Evolutionary conservation across 805 yeast species (phyloP).

Genomic region (Saccharomycopsis sp.): DNA sequence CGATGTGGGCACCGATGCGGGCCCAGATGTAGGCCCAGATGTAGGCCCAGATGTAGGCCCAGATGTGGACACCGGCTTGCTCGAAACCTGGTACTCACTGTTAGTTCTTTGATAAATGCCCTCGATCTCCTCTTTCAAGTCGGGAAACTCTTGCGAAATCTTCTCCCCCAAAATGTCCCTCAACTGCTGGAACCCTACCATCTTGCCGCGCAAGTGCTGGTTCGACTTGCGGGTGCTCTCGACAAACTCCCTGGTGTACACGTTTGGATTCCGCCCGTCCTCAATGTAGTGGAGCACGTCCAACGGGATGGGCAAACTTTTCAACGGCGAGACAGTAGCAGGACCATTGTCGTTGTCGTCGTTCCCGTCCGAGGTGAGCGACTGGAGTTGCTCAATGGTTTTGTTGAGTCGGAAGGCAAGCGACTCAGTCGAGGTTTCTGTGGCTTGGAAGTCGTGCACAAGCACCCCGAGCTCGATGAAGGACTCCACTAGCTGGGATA

Average conservation of each 20-base stretch:
- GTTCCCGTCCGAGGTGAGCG: conserved; percentile 23
- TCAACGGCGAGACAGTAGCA: conserved; percentile 29
- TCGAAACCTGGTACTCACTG: no score
- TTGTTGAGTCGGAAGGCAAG: conserved; percentile 33
- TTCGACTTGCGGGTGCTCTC: conserved; percentile 88
- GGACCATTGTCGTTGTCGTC: no score
- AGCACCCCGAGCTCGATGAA: conserved; percentile 84
- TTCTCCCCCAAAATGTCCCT: conserved; percentile 60
- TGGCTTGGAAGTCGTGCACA: conserved; percentile 89
- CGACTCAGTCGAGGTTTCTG: conserved; percentile 63
- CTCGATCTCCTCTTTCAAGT: conserved; percentile 48
- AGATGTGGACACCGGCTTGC: no score
- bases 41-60: no score
- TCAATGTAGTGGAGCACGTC: conserved; percentile 90
- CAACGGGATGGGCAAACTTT: conserved; percentile 50
- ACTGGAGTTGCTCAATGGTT: conserved; percentile 33
- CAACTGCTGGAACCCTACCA: conserved; percentile 56
- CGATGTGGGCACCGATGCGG: no score
- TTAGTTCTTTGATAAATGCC: conserved; percentile 42
- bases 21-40: no score
- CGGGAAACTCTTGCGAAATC: conserved; percentile 72
- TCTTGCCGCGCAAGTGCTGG: conserved; percentile 79
- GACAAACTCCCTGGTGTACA: conserved; percentile 91
- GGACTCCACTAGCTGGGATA: conserved; percentile 59
- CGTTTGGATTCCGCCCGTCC: conserved; percentile 95